These are phyloP conservation scores for Capsicum pubescens DNA, from an alignment of 257 asterid genomes.

Conservation along the genomic window DNA sequence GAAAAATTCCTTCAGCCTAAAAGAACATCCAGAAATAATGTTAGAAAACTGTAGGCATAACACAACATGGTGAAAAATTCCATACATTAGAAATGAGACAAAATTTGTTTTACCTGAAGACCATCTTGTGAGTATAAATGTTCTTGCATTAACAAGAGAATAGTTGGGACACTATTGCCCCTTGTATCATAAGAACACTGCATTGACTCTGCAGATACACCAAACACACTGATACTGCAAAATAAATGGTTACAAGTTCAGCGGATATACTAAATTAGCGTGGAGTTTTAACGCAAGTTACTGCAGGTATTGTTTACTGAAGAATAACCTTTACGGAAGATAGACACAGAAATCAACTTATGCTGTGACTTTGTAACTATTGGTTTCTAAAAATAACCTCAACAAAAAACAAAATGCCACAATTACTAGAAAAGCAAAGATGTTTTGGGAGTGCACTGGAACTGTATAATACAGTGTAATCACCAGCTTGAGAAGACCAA, in stretches of 20 bases:
- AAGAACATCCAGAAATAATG: constrained; percentile 26
- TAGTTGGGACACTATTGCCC: constrained; percentile 98
- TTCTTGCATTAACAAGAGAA: constrained; percentile 85
- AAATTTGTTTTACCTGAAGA: constrained; percentile 57
- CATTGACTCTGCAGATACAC: constrained; percentile 97
- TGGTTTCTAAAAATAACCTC: constrained; percentile 18
- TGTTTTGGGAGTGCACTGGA: neutral
- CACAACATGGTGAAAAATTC: neutral
- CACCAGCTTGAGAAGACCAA: neutral
- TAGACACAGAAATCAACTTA: neutral
- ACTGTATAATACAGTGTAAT: neutral
- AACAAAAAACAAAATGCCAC: neutral
- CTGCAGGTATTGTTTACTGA: neutral
- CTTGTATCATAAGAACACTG: constrained; percentile 88
- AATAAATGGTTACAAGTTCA: constrained; percentile 27
- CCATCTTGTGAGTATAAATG: constrained; percentile 81
- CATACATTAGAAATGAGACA: neutral
- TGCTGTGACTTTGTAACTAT: constrained; percentile 8
- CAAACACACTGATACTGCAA: constrained; percentile 88
- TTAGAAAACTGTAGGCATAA: constrained; percentile 26
- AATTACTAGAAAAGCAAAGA: neutral
- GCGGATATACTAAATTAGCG: neutral
- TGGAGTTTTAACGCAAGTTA: neutral
- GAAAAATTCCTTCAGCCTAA: constrained; percentile 94
- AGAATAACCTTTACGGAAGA: neutral